Base-by-base conservation (phyloP, 2,329 filamentous ascomycete species). In the Salinomyces thailandicus region DNA sequence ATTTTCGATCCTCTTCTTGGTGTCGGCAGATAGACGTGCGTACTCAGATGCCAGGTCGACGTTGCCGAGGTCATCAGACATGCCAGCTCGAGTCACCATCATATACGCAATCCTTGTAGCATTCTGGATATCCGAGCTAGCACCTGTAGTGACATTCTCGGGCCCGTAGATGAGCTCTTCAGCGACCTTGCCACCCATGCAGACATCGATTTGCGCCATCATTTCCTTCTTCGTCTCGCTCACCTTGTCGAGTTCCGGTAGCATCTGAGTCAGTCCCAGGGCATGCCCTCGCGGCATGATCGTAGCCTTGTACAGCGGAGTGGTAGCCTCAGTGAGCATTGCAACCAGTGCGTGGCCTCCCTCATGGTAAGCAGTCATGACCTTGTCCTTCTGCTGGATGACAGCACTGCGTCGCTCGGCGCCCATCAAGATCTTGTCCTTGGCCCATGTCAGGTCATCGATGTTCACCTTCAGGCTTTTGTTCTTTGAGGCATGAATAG, bases 401-500 rank as follows among this genome's bases (percentile, higher is more conserved):
- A 95, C 75, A 63, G 89, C 85, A 49, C 81, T 93, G 59, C 79
- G 83, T 56, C 81, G 78, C 65, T 98, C 91, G 2, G 89, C 84
- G 24, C 91, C 91, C 85, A 98, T 94, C 60, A 94, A 81, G 36
- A 98, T 84, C 64, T 91, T 91, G 67, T 98, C 91, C 63, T 93
- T 96, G 39, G 91, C 91, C 87, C 89, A 98, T 50, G 95, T 87
- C 46, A 96, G 79, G 55, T 96, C 86, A 20, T 72, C 63, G 60
- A 85, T 81, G 9, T 74, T 73, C 36, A 98, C 84, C 31, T 79
- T 73, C 41, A 69, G 69, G 26, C 81, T 74, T 63, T 87, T 91
- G 48, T 83, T 73, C 59, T 91, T 85, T 53, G 85, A 93, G n/a
- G 91, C 91, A 53, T 82, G 85, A 29, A 98, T 81, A 15, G 91